Percentiles rank a stretch among this genome's conserved stretches.
Conservation (phyloP, 495 filamentous ascomycete genomes). For the Penicillium chermesinum region DNA sequence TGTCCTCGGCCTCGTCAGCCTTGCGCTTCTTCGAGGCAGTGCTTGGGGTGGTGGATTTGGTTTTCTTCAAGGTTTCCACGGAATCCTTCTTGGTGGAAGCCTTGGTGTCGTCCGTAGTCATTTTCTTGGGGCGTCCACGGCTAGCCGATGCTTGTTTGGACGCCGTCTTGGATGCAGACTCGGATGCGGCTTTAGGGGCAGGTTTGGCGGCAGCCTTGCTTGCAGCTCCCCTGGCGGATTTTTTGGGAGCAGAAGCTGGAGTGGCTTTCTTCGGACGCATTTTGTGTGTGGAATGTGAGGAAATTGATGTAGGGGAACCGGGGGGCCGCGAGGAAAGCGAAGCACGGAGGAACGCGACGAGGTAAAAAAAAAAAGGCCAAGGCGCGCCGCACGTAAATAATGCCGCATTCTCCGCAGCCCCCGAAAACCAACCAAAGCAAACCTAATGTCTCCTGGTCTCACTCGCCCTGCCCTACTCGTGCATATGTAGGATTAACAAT, state of each 20-base stretch:
- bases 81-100: conserved; percentile 8
- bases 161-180: conserved; percentile 7
- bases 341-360: conserved; percentile 8
- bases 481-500: no score
- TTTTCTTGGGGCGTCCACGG: conserved; percentile 18
- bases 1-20: conserved; percentile 28
- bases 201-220: conserved; percentile 11
- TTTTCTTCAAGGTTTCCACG: conserved; percentile 11
- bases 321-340: conserved; percentile 2
- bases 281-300: conserved; percentile 7
- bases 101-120: conserved; percentile 4
- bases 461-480: background rate
- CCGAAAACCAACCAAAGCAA: background rate
- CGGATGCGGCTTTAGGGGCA: conserved; percentile 10
- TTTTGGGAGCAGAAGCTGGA: conserved; percentile 7
- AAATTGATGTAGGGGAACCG: background rate
- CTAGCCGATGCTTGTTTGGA: conserved; percentile 3
- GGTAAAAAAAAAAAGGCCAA: conserved; percentile 10
- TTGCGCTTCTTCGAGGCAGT: conserved; percentile 38
- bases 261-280: conserved; percentile 37
- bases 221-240: conserved; percentile 16
- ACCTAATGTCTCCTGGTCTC: background rate
- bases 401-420: conserved; percentile 20
- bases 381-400: conserved; percentile 13
- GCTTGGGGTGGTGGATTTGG: conserved; percentile 16